phyloP scores from a whole-genome alignment of 2,329 filamentous ascomycete genomes.

The Macroventuria anomochaeta region DNA sequence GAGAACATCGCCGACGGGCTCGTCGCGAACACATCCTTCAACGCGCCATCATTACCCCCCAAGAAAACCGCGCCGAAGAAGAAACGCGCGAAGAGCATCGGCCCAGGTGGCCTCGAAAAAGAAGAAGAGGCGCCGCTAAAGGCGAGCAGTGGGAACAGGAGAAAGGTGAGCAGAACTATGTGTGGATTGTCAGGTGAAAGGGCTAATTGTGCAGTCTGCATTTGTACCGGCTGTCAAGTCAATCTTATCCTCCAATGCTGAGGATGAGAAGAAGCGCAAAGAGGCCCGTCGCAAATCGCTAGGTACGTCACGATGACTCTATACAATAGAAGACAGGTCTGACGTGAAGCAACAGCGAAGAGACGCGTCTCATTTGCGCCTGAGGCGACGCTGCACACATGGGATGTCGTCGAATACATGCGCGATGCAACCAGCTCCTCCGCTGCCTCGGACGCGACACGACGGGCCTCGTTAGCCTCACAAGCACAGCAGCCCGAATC shows the following conservation, averaged over 20 bases:
- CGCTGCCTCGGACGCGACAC: constrained; percentile 74
- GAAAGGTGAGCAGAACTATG: constrained; percentile 66
- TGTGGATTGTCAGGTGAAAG: background rate
- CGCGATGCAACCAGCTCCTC: constrained; percentile 83
- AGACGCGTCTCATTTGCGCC: constrained; percentile 95
- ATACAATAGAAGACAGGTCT: constrained; percentile 5
- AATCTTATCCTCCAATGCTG: constrained; percentile 64
- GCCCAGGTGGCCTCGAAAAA: constrained; percentile 88
- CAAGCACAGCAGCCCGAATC: constrained; percentile 49
- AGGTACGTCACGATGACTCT: constrained; percentile 53
- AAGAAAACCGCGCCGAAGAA: constrained; percentile 36
- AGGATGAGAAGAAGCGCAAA: constrained; percentile 69
- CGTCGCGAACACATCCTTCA: constrained; percentile 37
- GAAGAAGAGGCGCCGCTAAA: constrained; percentile 80
- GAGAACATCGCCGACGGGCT: constrained; percentile 67
- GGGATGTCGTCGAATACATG: constrained; percentile 88
- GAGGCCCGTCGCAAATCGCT: constrained; percentile 92
- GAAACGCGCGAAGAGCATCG: constrained; percentile 88
- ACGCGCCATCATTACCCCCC: constrained; percentile 35
- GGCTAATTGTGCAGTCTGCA: constrained; percentile 49
- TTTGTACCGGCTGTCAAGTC: constrained; percentile 59
- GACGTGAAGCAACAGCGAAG: constrained; percentile 62
- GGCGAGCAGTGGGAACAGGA: constrained; percentile 75
- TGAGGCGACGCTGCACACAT: constrained; percentile 95
- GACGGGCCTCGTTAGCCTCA: constrained; percentile 71